Conservation (phyloP, 2,329 filamentous ascomycete species). For the Colletotrichum agaves region DNA sequence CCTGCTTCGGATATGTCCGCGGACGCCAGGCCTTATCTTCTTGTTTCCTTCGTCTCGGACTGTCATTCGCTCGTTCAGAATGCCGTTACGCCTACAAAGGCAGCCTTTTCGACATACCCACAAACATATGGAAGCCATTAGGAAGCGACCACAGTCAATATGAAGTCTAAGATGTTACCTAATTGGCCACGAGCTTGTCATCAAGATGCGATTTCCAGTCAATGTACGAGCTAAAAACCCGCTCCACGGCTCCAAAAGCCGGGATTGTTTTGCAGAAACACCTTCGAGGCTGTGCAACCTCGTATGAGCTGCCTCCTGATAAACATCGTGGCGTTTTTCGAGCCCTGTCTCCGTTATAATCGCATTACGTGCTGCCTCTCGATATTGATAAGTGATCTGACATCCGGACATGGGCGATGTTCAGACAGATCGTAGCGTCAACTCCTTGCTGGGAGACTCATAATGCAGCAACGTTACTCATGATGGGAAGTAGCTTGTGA, state of each 20-base stretch:
- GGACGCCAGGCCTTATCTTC: slow-evolving; percentile 3
- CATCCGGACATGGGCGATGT: slow-evolving; percentile 24
- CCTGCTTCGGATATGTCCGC: slow-evolving; percentile 19
- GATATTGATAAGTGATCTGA: slow-evolving; percentile 8
- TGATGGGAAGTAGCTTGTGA: neutral
- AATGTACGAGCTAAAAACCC: slow-evolving; percentile 17
- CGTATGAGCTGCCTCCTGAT: slow-evolving; percentile 10
- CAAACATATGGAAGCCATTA: neutral
- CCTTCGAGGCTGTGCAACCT: slow-evolving; percentile 6
- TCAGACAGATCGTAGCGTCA: neutral
- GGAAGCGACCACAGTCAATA: neutral
- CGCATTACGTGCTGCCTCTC: neutral
- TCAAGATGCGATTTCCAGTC: slow-evolving; percentile 8
- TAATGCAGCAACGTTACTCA: slow-evolving; percentile 17
- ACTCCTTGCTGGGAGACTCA: neutral
- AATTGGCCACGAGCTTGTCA: slow-evolving; percentile 18
- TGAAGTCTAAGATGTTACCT: neutral
- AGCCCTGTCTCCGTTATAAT: neutral
- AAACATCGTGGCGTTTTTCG: slow-evolving; percentile 2
- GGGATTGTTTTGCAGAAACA: neutral
- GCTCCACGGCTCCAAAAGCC: neutral
- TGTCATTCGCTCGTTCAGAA: neutral
- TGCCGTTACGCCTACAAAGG: neutral
- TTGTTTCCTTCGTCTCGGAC: slow-evolving; percentile 8
- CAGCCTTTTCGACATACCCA: neutral